Evolutionary conservation across 345 rosid genomes (phyloP), one percentile per base, ranked within the genome.

Genomic region (Chamaenerion angustifolium): DNA sequence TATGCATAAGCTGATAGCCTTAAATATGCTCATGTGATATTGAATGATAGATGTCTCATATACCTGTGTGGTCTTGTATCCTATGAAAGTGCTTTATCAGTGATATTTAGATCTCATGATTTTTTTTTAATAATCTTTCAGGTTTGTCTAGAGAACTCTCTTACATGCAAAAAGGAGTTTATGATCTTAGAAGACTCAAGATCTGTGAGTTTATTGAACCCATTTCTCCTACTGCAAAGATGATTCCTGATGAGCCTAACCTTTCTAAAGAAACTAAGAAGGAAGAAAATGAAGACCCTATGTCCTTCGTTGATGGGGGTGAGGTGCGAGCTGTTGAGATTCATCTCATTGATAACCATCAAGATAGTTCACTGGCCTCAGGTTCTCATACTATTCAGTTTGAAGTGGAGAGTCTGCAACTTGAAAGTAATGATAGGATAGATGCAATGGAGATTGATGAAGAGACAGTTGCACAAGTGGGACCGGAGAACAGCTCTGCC

Each of bases 111-210:
- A 2, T 21, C 25, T 21, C 25, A 21, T 21, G 25, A 21, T 2
- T 2, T 2, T 21, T 21, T 21, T 0, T 2, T n/a, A n/a, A n/a
- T 2, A 21, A 21, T 21, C 2, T 69, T 72, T 63, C 79, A 93
- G 99, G 95, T 65, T 60, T 85, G 76, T 79, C 83, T 4, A 60
- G 63, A 37, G 83, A 85, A 54, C 68, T 88, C 68, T 63, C 60
- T 44, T 60, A 66, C 54, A 58, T 88, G 68, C 82, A 68, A 46
- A 63, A 65, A 64, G 83, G 72, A 73, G 62, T 70, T 46, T 70
- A 73, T 75, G 94, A 93, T 70, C 62, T 77, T 45, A 79, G 83
- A 51, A 60, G 73, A 64, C 71, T 80, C 56, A 67, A 21, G 62
- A 53, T 83, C 65, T 68, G 57, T 18, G 78, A 77, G 71, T 62